phyloP scores from a whole-genome alignment of 2,329 filamentous ascomycete genomes.

The Phaeosphaeria sp. region DNA sequence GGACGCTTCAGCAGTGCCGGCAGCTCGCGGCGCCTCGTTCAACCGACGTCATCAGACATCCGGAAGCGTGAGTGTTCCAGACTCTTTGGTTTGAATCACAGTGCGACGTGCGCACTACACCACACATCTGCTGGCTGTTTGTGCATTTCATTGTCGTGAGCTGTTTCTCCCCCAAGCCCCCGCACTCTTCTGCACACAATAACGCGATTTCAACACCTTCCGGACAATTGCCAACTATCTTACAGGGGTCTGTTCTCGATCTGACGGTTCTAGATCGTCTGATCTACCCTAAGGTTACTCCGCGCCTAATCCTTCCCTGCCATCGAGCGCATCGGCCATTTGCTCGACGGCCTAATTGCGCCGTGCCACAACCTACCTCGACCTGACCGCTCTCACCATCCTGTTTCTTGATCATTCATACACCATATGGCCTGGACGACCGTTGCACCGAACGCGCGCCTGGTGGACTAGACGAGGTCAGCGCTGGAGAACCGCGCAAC shows the following conservation, averaged over 20 bases:
- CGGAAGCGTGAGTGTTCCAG: conserved; percentile 3
- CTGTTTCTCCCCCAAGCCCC: not conserved
- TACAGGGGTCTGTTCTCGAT: not conserved
- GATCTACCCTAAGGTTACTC: not conserved
- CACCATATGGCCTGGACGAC: not conserved
- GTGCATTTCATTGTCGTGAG: not conserved
- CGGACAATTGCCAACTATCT: not conserved
- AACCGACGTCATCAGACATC: conserved; percentile 24
- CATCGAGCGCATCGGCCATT: not conserved
- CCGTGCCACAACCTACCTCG: conserved; percentile 5
- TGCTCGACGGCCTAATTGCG: not conserved
- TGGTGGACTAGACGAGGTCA: conserved; percentile 2
- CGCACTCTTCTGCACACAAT: not conserved
- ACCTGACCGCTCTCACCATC: not conserved
- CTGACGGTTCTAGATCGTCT: not conserved
- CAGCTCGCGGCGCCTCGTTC: conserved; percentile 11
- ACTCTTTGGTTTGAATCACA: not conserved
- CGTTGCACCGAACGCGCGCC: not conserved
- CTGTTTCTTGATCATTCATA: not conserved
- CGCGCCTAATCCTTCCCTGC: not conserved
- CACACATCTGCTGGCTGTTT: not conserved
- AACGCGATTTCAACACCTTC: not conserved
- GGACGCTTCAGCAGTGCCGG: conserved; percentile 17
- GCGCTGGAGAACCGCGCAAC: not conserved
- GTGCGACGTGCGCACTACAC: not conserved